Evolutionary conservation across 2,329 filamentous ascomycete genomes (phyloP).

Genomic region (Bipolaris bicolor): DNA sequence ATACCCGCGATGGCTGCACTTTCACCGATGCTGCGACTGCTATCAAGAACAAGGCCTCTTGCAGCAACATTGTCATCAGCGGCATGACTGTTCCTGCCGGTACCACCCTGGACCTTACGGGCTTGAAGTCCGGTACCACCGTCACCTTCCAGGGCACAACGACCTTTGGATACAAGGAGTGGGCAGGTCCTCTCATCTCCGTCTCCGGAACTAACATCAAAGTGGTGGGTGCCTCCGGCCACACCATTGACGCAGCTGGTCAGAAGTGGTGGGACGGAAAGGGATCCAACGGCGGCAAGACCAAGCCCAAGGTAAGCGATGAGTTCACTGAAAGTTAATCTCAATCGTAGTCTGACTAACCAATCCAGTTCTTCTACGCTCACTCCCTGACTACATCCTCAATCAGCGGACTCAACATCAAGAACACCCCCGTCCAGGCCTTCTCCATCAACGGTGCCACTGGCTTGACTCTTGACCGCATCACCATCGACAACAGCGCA

Average conservation of each 20-base stretch:
- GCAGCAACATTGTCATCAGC: constrained; percentile 61
- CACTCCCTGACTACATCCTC: constrained; percentile 59
- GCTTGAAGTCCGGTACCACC: constrained; percentile 58
- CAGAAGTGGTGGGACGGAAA: constrained; percentile 59
- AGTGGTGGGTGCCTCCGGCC: constrained; percentile 63
- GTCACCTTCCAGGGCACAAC: constrained; percentile 70
- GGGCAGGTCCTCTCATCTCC: constrained; percentile 68
- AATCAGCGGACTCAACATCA: constrained; percentile 59
- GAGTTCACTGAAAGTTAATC: neutral
- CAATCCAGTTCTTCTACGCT: constrained; percentile 64
- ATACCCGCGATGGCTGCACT: constrained; percentile 56
- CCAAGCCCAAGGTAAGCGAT: constrained; percentile 40
- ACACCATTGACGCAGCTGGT: constrained; percentile 64
- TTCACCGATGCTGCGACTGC: constrained; percentile 60
- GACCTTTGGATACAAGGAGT: constrained; percentile 70
- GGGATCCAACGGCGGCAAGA: constrained; percentile 56
- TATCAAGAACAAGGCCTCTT: constrained; percentile 57
- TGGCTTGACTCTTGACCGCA: constrained; percentile 54
- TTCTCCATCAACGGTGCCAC: constrained; percentile 56
- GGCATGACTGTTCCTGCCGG: constrained; percentile 64
- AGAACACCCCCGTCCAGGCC: constrained; percentile 62
- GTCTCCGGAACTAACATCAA: constrained; percentile 65
- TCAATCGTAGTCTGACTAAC: constrained; percentile 22
- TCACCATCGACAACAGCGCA: constrained; percentile 64
- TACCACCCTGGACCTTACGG: constrained; percentile 64